Percentiles rank a stretch among this genome's conserved stretches.
These are phyloP conservation scores for Penicillium odoratum DNA, from an alignment of 495 filamentous ascomycete genomes.

Conservation along the genomic window DNA sequence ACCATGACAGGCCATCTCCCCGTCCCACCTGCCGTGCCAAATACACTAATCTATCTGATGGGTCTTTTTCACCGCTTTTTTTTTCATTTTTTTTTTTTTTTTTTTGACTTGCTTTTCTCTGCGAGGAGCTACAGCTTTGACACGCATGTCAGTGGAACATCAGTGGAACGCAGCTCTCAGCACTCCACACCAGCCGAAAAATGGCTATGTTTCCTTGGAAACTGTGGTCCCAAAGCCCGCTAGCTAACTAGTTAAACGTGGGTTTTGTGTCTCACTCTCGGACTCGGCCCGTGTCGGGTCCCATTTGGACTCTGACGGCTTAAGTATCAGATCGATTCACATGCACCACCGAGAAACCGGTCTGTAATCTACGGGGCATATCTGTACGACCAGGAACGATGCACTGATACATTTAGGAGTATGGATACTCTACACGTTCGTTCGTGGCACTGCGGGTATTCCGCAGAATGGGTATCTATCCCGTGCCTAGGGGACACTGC, in stretches of 20 bases:
- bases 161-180: too few relatives aligned
- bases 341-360: background rate
- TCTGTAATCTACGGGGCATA: background rate
- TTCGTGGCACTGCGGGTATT: background rate
- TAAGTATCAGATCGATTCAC: slow-evolving; percentile 18
- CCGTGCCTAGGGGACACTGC: slow-evolving; percentile 2
- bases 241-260: too few relatives aligned
- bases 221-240: background rate
- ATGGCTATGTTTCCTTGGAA: background rate
- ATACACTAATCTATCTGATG: background rate
- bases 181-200: slow-evolving; percentile 4
- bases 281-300: slow-evolving; percentile 24
- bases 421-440: background rate
- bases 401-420: too few relatives aligned
- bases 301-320: slow-evolving; percentile 12
- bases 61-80: background rate
- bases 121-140: slow-evolving; percentile 8
- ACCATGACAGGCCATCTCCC: slow-evolving; percentile 18
- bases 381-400: too few relatives aligned
- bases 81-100: background rate
- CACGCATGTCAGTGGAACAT: slow-evolving; percentile 2
- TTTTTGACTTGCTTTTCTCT: background rate
- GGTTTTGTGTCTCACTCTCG: slow-evolving; percentile 2
- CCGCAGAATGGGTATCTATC: background rate
- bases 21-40: background rate